These are phyloP conservation scores for Suillus brevipes DNA, from an alignment of 768 basidiomycete genomes.

Conservation along the genomic window DNA sequence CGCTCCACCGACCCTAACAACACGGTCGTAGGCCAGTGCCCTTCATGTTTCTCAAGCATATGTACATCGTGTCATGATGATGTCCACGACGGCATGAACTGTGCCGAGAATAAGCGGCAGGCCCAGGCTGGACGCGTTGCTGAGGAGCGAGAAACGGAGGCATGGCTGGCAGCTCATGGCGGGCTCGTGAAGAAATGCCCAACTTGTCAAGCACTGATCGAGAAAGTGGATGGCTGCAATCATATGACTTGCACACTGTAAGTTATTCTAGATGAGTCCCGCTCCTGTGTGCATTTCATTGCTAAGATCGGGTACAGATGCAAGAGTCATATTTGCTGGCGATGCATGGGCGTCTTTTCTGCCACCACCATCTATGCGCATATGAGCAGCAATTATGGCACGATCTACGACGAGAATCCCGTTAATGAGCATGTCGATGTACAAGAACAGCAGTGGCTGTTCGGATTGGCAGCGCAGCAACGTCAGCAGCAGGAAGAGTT, in stretches of 20 bases:
- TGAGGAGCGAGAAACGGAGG: conserved; percentile 52
- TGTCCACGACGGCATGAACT: conserved; percentile 61
- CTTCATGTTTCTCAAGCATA: conserved; percentile 63
- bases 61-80: conserved; percentile 64
- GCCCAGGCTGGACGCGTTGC: conserved; percentile 33
- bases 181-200: conserved; percentile 71
- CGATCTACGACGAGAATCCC: conserved; percentile 23
- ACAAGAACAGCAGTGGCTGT: conserved; percentile 22
- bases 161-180: conserved; percentile 57
- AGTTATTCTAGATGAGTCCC: background rate
- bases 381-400: conserved; percentile 36
- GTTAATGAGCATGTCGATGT: conserved; percentile 17
- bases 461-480: conserved; percentile 17
- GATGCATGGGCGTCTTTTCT: conserved; percentile 46
- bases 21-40: conserved; percentile 51
- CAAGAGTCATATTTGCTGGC: conserved; percentile 78
- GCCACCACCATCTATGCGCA: conserved; percentile 35
- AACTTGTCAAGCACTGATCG: conserved; percentile 64
- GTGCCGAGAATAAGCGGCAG: conserved; percentile 41
- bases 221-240: conserved; percentile 73
- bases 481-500: conserved; percentile 5
- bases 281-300: background rate
- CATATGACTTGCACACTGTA: conserved; percentile 66
- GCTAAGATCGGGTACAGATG: conserved; percentile 41
- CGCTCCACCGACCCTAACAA: conserved; percentile 46